Percentiles rank a stretch among this genome's conserved stretches.
phyloP scores from a whole-genome alignment of 192 early-diverging fungal species.

The Coemansia sp. region DNA sequence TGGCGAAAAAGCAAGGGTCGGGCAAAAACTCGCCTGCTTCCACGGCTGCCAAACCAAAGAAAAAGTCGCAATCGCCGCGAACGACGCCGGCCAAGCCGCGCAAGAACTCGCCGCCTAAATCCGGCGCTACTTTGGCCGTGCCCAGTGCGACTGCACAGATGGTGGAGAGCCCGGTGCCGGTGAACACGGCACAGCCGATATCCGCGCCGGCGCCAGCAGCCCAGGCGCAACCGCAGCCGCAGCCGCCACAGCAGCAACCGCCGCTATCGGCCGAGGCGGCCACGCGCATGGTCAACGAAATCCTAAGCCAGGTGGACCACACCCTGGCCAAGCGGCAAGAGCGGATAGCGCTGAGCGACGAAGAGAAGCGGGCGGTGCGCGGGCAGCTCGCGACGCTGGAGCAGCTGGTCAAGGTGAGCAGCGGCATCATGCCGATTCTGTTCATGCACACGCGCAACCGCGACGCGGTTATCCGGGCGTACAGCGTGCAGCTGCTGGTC shows the following conservation, averaged over 20 bases:
- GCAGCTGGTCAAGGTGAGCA: slow-evolving; percentile 6
- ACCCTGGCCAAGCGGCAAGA: slow-evolving; percentile 2
- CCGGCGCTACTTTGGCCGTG: neutral
- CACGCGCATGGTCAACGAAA: slow-evolving; percentile 15
- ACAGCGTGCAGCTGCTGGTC: slow-evolving; percentile 13
- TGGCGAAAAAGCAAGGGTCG: slow-evolving; percentile 23
- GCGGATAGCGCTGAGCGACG: slow-evolving; percentile 12
- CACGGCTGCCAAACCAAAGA: slow-evolving; percentile 31
- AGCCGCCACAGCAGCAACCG: slow-evolving; percentile 1
- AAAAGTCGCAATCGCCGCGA: slow-evolving; percentile 49
- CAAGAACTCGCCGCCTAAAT: slow-evolving; percentile 14
- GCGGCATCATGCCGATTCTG: slow-evolving; percentile 20
- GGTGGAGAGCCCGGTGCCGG: neutral
- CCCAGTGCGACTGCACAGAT: neutral
- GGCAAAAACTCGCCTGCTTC: slow-evolving; percentile 36
- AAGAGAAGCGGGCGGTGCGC: slow-evolving; percentile 20
- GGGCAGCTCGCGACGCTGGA: slow-evolving; percentile 15
- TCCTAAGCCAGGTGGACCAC: neutral
- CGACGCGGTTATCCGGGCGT: slow-evolving; percentile 12
- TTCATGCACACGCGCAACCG: slow-evolving; percentile 22
- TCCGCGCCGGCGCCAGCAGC: neutral
- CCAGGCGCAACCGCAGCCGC: neutral
- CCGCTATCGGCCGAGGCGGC: slow-evolving; percentile 30
- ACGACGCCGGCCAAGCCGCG: slow-evolving; percentile 32
- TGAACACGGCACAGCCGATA: neutral